Percentiles rank a stretch among this genome's conserved stretches.
phyloP scores from a whole-genome alignment of 352 stramenopile genomes.

The Phytophthora lateralis region DNA sequence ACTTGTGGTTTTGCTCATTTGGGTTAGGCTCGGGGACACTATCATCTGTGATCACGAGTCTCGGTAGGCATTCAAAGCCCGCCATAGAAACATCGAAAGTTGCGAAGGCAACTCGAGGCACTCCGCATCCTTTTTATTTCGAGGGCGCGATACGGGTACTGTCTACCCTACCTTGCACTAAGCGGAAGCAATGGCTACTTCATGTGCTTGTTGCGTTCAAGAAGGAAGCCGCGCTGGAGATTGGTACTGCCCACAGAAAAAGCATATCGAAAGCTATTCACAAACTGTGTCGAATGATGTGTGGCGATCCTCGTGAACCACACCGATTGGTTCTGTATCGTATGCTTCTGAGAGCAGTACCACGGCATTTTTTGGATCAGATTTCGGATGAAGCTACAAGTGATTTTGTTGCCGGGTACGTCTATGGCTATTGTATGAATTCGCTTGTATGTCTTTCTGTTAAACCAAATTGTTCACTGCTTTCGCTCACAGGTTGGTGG shows the following conservation, averaged over 20 bases:
- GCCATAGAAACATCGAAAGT: background rate
- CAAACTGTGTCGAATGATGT: conserved; percentile 4
- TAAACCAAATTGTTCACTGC: background rate
- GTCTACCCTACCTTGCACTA: background rate
- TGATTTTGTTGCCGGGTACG: conserved; percentile 3
- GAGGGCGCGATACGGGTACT: background rate
- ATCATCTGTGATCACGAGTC: conserved; percentile 2
- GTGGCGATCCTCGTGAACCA: conserved; percentile 1
- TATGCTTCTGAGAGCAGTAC: conserved; percentile 10
- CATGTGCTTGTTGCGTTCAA: conserved; percentile 10
- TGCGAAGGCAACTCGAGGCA: background rate
- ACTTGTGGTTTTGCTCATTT: background rate
- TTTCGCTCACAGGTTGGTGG: background rate
- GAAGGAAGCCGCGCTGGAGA: conserved; percentile 1
- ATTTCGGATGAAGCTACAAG: background rate
- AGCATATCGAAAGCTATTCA: conserved; percentile 1
- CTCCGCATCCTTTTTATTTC: background rate
- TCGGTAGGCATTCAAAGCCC: background rate
- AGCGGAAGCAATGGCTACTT: background rate
- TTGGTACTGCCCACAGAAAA: background rate
- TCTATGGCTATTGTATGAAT: background rate
- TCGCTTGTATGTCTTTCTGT: background rate
- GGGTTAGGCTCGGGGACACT: background rate
- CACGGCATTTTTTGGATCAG: background rate
- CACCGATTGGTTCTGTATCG: conserved; percentile 3